A percentile compares a stretch with the other conserved stretches of the same genome.
Conservation (phyloP, 768 basidiomycete species). For the Leucosporidium scottii region DNA sequence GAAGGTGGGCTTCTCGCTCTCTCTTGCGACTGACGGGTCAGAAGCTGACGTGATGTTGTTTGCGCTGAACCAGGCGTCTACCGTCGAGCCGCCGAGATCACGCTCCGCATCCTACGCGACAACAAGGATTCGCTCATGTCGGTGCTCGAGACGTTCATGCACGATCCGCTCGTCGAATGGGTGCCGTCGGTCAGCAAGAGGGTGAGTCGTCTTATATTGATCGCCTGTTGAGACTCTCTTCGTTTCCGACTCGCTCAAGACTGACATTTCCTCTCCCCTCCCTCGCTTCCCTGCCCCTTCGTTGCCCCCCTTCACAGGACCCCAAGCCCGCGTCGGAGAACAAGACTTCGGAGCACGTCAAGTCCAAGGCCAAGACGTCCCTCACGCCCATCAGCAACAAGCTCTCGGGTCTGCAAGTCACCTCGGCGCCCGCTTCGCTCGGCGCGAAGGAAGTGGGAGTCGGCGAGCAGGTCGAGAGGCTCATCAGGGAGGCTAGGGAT, state of each 20-base stretch:
- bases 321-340: constrained; percentile 1
- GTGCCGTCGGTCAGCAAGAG: constrained; percentile 58
- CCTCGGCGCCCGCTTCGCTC: constrained; percentile 33
- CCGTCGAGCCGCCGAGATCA: constrained; percentile 83
- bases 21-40: background rate
- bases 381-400: constrained; percentile 77
- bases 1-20: constrained; percentile 55
- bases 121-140: constrained; percentile 92
- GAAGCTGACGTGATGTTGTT: constrained; percentile 6
- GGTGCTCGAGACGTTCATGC: constrained; percentile 91
- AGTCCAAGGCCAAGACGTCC: constrained; percentile 46
- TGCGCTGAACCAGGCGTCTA: constrained; percentile 58
- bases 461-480: constrained; percentile 77
- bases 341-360: background rate
- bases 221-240: background rate
- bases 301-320: background rate
- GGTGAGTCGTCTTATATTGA: constrained; percentile 45
- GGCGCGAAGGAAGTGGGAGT: constrained; percentile 61
- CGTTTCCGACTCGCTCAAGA: background rate
- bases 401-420: constrained; percentile 47
- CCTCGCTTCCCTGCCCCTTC: background rate
- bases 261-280: background rate
- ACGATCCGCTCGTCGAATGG: constrained; percentile 96
- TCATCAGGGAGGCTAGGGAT: constrained; percentile 84
- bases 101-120: constrained; percentile 73